A percentile compares a stretch with the other conserved stretches of the same genome.
Evolutionary conservation across 768 basidiomycete genomes (phyloP).

Genomic region (Boletus vermiculosoides): DNA sequence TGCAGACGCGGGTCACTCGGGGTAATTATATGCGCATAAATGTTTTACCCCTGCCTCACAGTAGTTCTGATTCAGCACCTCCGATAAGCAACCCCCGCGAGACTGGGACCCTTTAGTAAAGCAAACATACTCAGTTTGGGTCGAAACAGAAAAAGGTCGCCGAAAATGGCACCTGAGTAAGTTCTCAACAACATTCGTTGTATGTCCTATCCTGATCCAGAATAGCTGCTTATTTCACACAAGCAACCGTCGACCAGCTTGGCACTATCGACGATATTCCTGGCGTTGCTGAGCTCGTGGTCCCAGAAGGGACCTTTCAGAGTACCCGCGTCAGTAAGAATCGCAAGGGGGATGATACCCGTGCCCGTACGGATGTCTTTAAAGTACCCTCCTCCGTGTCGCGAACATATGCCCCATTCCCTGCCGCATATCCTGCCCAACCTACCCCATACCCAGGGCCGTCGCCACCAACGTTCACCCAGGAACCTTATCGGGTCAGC

Average conservation of each 20-base stretch:
- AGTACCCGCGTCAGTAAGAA: constrained; percentile 61
- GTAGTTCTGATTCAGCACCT: constrained; percentile 25
- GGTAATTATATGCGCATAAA: constrained; percentile 32
- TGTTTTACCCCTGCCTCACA: constrained; percentile 9
- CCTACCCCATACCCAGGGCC: constrained; percentile 24
- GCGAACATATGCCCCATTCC: constrained; percentile 45
- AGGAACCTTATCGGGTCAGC: constrained; percentile 24
- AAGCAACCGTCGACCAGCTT: constrained; percentile 67
- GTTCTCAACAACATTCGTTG: constrained; percentile 24
- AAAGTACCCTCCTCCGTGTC: constrained; percentile 32
- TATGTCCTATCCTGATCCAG: constrained; percentile 21
- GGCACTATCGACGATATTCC: constrained; percentile 69
- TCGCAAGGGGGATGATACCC: constrained; percentile 42
- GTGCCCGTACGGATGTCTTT: constrained; percentile 32
- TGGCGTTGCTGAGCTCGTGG: constrained; percentile 54
- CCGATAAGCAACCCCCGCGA: constrained; percentile 52
- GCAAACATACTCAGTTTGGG: constrained; percentile 83
- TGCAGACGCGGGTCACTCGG: constrained; percentile 42
- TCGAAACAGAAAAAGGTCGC: constrained; percentile 58
- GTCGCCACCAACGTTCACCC: constrained; percentile 21
- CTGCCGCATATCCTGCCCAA: constrained; percentile 32
- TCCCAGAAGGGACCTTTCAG: constrained; percentile 67
- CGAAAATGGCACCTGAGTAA: constrained; percentile 84
- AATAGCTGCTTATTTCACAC: constrained; percentile 81
- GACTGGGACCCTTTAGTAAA: constrained; percentile 74